Conservation (phyloP, 176 grass and related monocot species). For the Melocanna baccifera region DNA sequence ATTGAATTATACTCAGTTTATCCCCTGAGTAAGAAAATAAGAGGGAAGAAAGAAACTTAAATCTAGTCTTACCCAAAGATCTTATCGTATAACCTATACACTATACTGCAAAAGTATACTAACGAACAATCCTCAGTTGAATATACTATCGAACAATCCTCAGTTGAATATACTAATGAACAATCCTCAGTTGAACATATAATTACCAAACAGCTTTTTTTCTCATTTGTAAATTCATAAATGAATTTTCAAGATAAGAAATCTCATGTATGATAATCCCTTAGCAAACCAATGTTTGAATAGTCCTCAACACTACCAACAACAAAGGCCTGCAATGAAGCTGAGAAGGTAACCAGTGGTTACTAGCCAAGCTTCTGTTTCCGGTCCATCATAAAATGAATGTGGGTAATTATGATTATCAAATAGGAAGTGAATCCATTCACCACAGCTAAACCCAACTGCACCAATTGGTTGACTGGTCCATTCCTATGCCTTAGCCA, state of each 20-base stretch:
- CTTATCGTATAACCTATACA: not conserved
- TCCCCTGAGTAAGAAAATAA: not conserved
- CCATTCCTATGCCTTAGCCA: not conserved
- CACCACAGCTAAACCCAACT: not conserved
- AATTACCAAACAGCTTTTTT: not conserved
- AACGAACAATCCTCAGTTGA: not conserved
- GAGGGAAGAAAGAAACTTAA: not conserved
- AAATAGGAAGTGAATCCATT: not conserved
- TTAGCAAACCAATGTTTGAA: conserved; percentile 18
- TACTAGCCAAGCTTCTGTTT: not conserved
- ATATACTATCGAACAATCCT: not conserved
- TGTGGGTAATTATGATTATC: not conserved
- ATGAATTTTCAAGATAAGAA: not conserved
- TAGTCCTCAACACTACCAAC: not conserved
- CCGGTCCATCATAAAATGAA: conserved; percentile 19
- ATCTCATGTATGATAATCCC: conserved; percentile 15
- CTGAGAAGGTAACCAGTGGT: conserved; percentile 17
- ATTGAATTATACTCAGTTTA: conserved; percentile 20
- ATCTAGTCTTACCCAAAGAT: not conserved
- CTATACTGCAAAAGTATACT: not conserved
- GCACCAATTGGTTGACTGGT: not conserved
- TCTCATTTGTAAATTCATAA: conserved; percentile 1
- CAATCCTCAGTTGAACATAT: conserved; percentile 14
- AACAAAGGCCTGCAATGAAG: conserved; percentile 1
- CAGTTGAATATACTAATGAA: not conserved